phyloP scores from a whole-genome alignment of 2,329 filamentous ascomycete genomes.

The Pyricularia sp. region DNA sequence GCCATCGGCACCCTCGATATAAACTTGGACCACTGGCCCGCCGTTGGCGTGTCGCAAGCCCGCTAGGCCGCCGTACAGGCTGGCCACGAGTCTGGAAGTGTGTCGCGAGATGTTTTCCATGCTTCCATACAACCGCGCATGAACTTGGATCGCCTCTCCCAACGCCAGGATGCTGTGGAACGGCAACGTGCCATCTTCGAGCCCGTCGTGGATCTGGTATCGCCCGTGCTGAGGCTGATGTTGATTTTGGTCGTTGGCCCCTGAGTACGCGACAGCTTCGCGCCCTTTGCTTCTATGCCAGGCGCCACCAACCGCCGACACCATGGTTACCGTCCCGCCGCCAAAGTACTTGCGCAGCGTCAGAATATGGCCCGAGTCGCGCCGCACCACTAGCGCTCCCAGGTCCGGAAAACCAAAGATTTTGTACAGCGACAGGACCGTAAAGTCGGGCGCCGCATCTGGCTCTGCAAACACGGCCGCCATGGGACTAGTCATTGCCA shows the following conservation, averaged over 20 bases:
- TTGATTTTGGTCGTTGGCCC: neutral
- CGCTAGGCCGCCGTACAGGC: constrained; percentile 33
- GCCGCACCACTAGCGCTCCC: constrained; percentile 45
- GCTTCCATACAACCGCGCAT: constrained; percentile 40
- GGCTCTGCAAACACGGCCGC: constrained; percentile 35
- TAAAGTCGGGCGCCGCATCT: constrained; percentile 43
- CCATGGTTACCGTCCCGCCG: constrained; percentile 52
- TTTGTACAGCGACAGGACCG: constrained; percentile 50
- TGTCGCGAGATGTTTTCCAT: constrained; percentile 47
- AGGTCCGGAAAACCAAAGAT: constrained; percentile 56
- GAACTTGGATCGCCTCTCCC: constrained; percentile 43
- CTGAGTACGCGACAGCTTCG: constrained; percentile 14
- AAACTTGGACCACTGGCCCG: constrained; percentile 35
- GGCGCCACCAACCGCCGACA: constrained; percentile 34
- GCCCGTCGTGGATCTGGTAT: constrained; percentile 40
- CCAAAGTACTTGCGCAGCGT: constrained; percentile 50
- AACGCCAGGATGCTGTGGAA: constrained; percentile 53
- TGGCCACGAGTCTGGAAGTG: constrained; percentile 37
- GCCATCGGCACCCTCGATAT: constrained; percentile 27
- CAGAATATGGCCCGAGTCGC: constrained; percentile 40
- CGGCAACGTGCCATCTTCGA: constrained; percentile 55
- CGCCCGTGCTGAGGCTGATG: constrained; percentile 19
- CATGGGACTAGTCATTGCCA: constrained; percentile 48
- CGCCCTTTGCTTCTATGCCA: constrained; percentile 42
- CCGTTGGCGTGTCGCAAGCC: constrained; percentile 41